A percentile compares a stretch with the other conserved stretches of the same genome.
Conservation (phyloP, 768 basidiomycete species). For the Agrocybe pediades region DNA sequence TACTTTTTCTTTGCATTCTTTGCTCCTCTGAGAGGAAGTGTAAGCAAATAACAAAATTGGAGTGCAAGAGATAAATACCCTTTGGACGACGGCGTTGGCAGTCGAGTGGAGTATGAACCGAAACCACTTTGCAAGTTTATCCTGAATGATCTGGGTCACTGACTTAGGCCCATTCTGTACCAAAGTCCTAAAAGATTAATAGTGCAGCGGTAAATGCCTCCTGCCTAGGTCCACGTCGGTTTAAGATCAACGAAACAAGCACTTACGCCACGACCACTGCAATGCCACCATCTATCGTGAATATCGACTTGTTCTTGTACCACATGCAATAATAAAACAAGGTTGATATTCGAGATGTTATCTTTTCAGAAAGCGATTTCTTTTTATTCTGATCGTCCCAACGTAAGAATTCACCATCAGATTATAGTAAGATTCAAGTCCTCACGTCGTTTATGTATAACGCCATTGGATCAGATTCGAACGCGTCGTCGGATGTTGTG, state of each 20-base stretch:
- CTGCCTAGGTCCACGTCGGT: neutral
- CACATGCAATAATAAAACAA: conserved; percentile 1
- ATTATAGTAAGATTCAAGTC: neutral
- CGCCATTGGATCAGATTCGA: neutral
- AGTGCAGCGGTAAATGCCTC: neutral
- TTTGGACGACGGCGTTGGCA: neutral
- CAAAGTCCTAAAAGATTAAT: conserved; percentile 6
- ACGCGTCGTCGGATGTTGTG: neutral
- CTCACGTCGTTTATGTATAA: neutral
- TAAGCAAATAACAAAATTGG: too few species aligned
- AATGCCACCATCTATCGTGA: conserved; percentile 24
- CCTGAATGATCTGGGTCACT: conserved; percentile 2
- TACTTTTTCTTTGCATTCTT: conserved; percentile 16
- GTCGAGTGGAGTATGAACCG: neutral
- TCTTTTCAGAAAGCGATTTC: neutral
- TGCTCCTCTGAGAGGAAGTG: conserved; percentile 24
- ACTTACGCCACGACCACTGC: conserved; percentile 10
- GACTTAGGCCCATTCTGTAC: conserved; percentile 1
- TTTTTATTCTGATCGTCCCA: neutral
- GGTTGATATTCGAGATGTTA: neutral
- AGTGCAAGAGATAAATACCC: neutral
- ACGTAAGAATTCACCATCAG: neutral
- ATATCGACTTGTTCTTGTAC: conserved; percentile 20
- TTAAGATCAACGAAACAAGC: neutral
- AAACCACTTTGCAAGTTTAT: neutral